Evolutionary conservation across 2,329 filamentous ascomycete genomes (phyloP).

Genomic region (Grosmannia penicillata): DNA sequence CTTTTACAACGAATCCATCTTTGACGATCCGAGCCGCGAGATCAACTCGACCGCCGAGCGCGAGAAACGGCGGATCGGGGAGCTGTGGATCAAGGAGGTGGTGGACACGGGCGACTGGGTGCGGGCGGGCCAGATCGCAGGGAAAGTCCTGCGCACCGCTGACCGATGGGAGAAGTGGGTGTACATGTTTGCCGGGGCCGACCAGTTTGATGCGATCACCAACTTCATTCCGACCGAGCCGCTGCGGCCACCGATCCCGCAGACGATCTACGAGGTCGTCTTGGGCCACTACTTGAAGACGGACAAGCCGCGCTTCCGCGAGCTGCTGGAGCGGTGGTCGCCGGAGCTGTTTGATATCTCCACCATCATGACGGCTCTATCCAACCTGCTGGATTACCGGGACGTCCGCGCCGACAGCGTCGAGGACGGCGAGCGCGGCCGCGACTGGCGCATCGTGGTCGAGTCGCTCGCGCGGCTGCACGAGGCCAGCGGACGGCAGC

Average conservation of each 20-base stretch:
- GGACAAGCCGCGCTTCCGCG: constrained; percentile 60
- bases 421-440: constrained; percentile 54
- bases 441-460: constrained; percentile 84
- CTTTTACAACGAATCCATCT: constrained; percentile 62
- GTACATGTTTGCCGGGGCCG: constrained; percentile 74
- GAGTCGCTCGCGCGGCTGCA: constrained; percentile 75
- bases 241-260: constrained; percentile 65
- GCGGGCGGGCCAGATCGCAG: constrained; percentile 64
- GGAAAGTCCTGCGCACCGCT: constrained; percentile 66
- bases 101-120: constrained; percentile 62
- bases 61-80: constrained; percentile 82
- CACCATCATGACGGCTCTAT: constrained; percentile 61
- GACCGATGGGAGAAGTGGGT: constrained; percentile 92
- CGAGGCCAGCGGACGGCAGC: constrained; percentile 63
- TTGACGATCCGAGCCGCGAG: constrained; percentile 42
- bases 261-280: constrained; percentile 75
- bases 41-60: constrained; percentile 57
- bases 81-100: constrained; percentile 83
- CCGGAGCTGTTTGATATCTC: constrained; percentile 69
- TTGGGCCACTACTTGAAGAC: constrained; percentile 75
- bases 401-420: constrained; percentile 63
- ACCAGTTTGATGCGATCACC: constrained; percentile 81
- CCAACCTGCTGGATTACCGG: constrained; percentile 65
- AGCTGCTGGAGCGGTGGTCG: constrained; percentile 72
- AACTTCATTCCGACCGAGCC: constrained; percentile 64